Base-by-base conservation (phyloP, 345 rosid genomes). In the Brassica juncea region DNA sequence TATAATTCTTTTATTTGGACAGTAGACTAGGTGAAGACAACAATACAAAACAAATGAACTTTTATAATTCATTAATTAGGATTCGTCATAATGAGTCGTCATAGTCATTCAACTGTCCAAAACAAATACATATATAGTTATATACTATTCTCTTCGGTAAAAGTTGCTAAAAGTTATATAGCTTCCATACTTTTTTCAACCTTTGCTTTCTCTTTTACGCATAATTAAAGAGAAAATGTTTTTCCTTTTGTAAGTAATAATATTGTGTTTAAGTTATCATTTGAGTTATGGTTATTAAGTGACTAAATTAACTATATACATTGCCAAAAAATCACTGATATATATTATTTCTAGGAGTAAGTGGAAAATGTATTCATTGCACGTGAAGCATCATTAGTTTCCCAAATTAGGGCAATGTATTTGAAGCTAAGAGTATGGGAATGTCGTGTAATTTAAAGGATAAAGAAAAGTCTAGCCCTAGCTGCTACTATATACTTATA, bases 71-170 rank as follows among this genome's bases (percentile, higher is more conserved):
- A 74, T n/a, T 74, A 66, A 70, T 69, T 75, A 71, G 76, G 72
- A 12, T 75, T 80, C 39, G 59, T 80, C 83, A 70, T 70, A 75
- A 68, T 75, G 83, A 70, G 67, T 80, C 83, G 83, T 75, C 83
- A 64, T 70, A 75, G 80, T 75, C 83, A 80, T 70, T 80, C 79
- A 54, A 54, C 79, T 74, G 79, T 74, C 75, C 66, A 69, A 80
- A 61, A 54, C 72, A 68, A 15, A 19, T 21, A 30, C 8, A 55
- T 68, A 55, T 68, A 58, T 27, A 27, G 30, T 27, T 27, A 27
- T 27, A 27, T 27, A 27, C 6, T 32, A 6, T 59, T 66, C 65
- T 14, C 9, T 52, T 4, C 4, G 5, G n/a, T 0, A 60, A 70
- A 71, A 66, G 44, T 63, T 79, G 73, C 74, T 32, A 73, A 73